Evolutionary conservation across 352 stramenopile species (phyloP).

Genomic region (Pythium rishiriense): DNA sequence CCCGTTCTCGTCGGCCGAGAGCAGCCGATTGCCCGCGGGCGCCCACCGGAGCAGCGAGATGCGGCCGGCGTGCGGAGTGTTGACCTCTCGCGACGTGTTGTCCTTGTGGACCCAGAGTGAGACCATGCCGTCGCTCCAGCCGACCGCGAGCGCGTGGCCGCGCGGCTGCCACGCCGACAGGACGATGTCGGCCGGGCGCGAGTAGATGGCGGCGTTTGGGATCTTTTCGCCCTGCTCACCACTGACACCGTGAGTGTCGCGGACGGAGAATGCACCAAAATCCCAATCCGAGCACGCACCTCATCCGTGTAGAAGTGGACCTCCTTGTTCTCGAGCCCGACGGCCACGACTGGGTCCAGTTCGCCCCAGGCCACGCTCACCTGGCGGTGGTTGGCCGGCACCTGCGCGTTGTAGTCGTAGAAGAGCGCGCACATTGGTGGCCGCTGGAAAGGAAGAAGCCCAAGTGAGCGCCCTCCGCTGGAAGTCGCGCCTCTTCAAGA

Average conservation of each 20-base stretch:
- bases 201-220: conserved; percentile 52
- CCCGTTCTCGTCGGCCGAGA: conserved; percentile 89
- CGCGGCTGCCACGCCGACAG: conserved; percentile 89
- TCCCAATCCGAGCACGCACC: conserved; percentile 28
- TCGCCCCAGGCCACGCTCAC: conserved; percentile 84
- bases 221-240: conserved; percentile 58
- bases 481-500: conserved; percentile 14
- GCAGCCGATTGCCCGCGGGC: conserved; percentile 80
- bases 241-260: background rate
- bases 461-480: background rate
- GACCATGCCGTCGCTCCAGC: conserved; percentile 87
- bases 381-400: conserved; percentile 64
- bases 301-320: conserved; percentile 92
- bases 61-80: conserved; percentile 74
- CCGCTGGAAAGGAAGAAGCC: background rate
- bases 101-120: conserved; percentile 84
- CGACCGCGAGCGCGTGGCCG: conserved; percentile 69
- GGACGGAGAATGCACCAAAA: background rate
- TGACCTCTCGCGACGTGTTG: conserved; percentile 68
- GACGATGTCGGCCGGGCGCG: conserved; percentile 66
- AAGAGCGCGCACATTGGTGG: conserved; percentile 56
- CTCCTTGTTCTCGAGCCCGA: conserved; percentile 80
- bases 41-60: conserved; percentile 89
- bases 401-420: conserved; percentile 81
- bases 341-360: conserved; percentile 76